These are phyloP conservation scores for grape (Vitis vinifera) DNA, from an alignment of 164 flowering plant species.

Conservation along the genomic window DNA sequence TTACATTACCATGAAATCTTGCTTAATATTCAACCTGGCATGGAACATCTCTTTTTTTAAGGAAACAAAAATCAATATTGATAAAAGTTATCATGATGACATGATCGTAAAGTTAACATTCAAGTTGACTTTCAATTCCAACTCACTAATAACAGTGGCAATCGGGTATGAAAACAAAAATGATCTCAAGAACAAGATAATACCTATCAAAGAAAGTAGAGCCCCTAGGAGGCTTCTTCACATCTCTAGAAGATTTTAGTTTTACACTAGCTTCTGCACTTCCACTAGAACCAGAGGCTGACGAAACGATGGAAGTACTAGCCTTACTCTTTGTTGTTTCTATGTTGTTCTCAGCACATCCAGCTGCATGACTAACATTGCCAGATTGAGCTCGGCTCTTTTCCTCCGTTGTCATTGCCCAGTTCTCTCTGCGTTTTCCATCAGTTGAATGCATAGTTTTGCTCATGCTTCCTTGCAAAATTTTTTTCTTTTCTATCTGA, in stretches of 20 bases:
- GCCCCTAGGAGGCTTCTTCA: slow-evolving; percentile 43
- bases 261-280: slow-evolving; percentile 19
- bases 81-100: no score
- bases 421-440: slow-evolving; percentile 25
- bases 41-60: not conserved
- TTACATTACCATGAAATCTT: not conserved
- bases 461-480: slow-evolving; percentile 50
- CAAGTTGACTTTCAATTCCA: not conserved
- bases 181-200: not conserved
- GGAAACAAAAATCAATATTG: no score
- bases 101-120: no score
- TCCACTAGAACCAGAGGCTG: slow-evolving; percentile 22
- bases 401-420: slow-evolving; percentile 12
- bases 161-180: not conserved
- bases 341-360: slow-evolving; percentile 11
- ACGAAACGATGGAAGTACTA: slow-evolving; percentile 9
- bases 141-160: not conserved
- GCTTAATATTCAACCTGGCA: no score
- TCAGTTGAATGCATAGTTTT: slow-evolving; percentile 27
- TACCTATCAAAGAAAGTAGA: slow-evolving; percentile 87
- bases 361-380: slow-evolving; percentile 18
- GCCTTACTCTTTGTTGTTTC: slow-evolving; percentile 16
- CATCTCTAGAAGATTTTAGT: slow-evolving; percentile 30
- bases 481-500: slow-evolving; percentile 85
- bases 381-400: slow-evolving; percentile 17